phyloP scores from a whole-genome alignment of 2,329 filamentous ascomycete species.

The Alternaria alternata region DNA sequence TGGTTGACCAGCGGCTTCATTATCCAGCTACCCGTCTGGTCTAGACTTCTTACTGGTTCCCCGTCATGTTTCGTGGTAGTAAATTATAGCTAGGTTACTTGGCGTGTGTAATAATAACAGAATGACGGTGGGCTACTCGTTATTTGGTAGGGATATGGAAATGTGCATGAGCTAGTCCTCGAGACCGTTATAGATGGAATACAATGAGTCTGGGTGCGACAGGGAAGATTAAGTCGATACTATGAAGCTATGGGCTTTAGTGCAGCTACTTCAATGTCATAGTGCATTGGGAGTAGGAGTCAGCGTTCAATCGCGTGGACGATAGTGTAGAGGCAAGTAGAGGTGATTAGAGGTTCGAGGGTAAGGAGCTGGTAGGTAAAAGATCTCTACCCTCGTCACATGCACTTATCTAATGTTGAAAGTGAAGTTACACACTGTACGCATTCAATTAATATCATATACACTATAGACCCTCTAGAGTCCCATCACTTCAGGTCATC shows the following conservation, averaged over 20 bases:
- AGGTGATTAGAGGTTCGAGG: background rate
- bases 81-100: background rate
- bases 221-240: background rate
- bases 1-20: background rate
- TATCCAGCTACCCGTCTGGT: background rate
- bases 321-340: background rate
- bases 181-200: background rate
- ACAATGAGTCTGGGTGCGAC: background rate
- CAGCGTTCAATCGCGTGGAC: background rate
- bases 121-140: background rate
- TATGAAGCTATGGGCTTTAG: background rate
- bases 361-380: background rate
- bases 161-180: background rate
- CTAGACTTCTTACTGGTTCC: background rate
- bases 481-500: background rate
- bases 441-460: background rate
- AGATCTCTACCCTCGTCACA: background rate
- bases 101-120: background rate
- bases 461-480: background rate
- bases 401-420: background rate
- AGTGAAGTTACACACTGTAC: background rate
- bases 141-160: background rate
- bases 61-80: background rate
- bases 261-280: background rate
- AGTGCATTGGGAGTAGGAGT: background rate